Conservation (phyloP, 306 rosid species). For the Pyrus communis region DNA sequence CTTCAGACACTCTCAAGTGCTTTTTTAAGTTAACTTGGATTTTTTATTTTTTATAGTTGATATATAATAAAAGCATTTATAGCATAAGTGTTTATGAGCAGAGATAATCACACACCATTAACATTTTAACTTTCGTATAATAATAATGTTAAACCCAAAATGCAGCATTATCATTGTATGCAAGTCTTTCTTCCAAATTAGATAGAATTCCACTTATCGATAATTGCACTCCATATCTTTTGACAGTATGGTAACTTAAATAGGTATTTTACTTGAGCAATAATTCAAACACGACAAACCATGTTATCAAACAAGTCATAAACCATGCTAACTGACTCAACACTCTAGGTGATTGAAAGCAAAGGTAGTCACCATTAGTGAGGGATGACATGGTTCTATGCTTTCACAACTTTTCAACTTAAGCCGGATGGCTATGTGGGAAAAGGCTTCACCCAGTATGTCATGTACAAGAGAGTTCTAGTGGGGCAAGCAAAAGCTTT, state of each 20-base stretch:
- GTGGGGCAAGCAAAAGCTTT: constrained; percentile 41
- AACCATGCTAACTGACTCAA: neutral
- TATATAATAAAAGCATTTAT: no score
- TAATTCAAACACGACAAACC: neutral
- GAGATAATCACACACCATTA: no score
- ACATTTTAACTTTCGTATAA: no score
- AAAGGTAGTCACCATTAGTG: constrained; percentile 13
- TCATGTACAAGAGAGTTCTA: constrained; percentile 42
- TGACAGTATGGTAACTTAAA: neutral
- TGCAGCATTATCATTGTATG: neutral
- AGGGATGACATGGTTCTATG: constrained; percentile 36
- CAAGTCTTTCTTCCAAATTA: neutral
- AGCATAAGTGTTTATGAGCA: no score
- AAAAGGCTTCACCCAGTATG: constrained; percentile 24
- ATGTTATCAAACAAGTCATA: neutral
- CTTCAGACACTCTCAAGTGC: neutral
- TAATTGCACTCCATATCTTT: neutral
- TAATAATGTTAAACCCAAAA: neutral
- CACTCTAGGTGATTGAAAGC: neutral
- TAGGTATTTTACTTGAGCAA: neutral
- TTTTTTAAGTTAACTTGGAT: neutral
- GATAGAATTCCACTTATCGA: neutral
- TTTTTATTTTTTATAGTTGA: no score
- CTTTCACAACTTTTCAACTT: constrained; percentile 51
- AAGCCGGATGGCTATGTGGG: constrained; percentile 39